Base-by-base conservation (phyloP, 2,329 filamentous ascomycete genomes). In the Curvularia sp. region DNA sequence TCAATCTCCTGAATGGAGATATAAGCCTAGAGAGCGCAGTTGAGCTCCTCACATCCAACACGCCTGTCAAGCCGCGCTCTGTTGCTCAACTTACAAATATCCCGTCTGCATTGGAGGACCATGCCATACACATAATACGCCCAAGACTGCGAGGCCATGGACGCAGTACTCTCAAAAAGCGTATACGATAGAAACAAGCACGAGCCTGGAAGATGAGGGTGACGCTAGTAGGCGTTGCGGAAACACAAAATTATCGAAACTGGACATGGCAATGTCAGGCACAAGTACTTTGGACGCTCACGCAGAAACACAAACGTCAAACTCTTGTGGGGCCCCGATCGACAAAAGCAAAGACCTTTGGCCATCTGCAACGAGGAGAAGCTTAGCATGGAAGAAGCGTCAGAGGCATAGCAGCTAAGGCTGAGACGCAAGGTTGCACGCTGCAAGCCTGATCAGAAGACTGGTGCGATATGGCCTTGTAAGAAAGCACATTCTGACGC, bases 51-150 rank as follows among this genome's bases (percentile, higher is more conserved):
- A 69, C 74, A 10, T 60, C 66, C 0, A 63, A 68, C 8, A 66
- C 73, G n/a, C 53, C 60, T 8, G 57, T 76, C 25, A 75, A 78
- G 41, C 48, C 67, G 6, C 63, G 71, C 8, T 64, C 74, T 2
- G 49, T 76, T 5, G 64, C 55, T 2, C 77, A 78, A 45, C 55
- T 78, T 21, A 61, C 64, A 15, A 67, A 64, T 77, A 50, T 75
- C 77, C 2, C 74, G 79, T 61, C 57, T 79, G 1, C 74, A 78
- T 38, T 74, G 73, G 6, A 76, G 76, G 3, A 79, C 77, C 3
- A 78, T 78, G 76, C 78, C 19, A 50, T 78, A 19, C 61, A 78
- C 13, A 66, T 78, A 1, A 72, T 78, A 7, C 77, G 77, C 49
- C 78, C 76, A 1, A 76, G 76, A 8, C 77, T 74, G 10, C 65